Base-by-base conservation (phyloP, 148 eudicot species). In the Simmondsia chinensis region DNA sequence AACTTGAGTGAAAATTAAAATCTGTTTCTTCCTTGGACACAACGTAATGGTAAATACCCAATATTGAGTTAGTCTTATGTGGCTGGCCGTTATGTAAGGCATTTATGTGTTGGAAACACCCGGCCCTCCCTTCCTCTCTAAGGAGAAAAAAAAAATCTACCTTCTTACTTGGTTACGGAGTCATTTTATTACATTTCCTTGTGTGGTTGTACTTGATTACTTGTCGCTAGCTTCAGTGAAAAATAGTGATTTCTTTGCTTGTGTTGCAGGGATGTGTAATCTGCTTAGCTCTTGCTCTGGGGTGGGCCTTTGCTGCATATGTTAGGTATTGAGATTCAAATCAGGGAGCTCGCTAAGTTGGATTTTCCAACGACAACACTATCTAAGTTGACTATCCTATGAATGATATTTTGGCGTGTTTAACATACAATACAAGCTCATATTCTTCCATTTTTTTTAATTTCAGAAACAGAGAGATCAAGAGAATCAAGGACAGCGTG, bases 221-320 rank as follows among this genome's bases (percentile, higher is more conserved):
- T 13, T 31, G 12, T 0, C 25, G 11, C 11, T 12, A 13, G 8
- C 32, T 27, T 8, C 19, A 23, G 17, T 15, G 9, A 20, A 32
- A 54, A 20, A 24, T 2, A 24, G 21, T 15, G 20, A 12, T 25
- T 35, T 27, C 29, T 8, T 41, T 33, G 50, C 48, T 54, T 36
- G 7, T 56, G 29, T 18, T 72, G 60, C 74, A 85, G 89, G 95
- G 95, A 61, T 77, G 69, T 60, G 1, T 70, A 8, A 85, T 85
- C 27, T 80, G 88, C 77, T 60, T 80, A 60, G n/a, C 55, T 52
- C 80, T 85, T 48, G 95, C 95, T 57, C 14, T 72, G 47, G 95
- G 95, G 20, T 85, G 95, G 95, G 89, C 76, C 5, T 59, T 61
- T 54, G 95, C 95, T 55, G 71, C 95, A 36, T 70, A 80, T 77